Base-by-base conservation (phyloP, 2,329 filamentous ascomycete genomes). In the Diaporthe sp. region DNA sequence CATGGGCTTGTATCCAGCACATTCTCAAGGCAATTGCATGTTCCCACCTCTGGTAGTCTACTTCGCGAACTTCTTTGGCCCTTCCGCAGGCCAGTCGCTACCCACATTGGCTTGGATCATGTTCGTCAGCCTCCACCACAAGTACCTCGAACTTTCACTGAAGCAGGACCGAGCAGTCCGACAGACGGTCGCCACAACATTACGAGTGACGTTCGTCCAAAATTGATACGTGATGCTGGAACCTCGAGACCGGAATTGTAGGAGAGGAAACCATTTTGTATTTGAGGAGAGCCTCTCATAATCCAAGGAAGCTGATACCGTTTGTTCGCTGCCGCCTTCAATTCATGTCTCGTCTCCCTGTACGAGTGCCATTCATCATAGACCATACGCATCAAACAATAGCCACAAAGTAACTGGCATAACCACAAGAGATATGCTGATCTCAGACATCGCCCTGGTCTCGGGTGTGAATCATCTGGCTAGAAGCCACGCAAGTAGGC, bases 291-390 rank as follows among this genome's bases (percentile, higher is more conserved):
- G 44, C 1, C 49, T 28, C 20, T 42, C n/a, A 12, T 9, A n/a
- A n/a, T 22, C 31, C n/a, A 20, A 25, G 25, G 13, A 20, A n/a
- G 20, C 22, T 28, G 28, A 47, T 10, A 4, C 28, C 51, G 9
- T 37, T 58, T 13, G 44, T 51, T 42, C 12, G 28, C 5, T 17
- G 12, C 44, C 8, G 55, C 12, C n/a, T 31, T 47, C 28, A 12
- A 20, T 60, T 42, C 15, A 55, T 37, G 58, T 73, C 60, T 47
- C 34, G 60, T 75, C 53, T 75, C 22, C 53, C 37, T 25, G 28
- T 34, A 53, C 39, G 31, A 44, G 42, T 58, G 39, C 49, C 25
- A 37, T 31, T 44, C 13, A 17, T 65, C 28, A 39, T n/a, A 17
- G 28, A 28, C 37, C 3, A 61, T 8, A 15, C 13, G 28, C 37